These are phyloP conservation scores for Gremmenia infestans DNA, from an alignment of 2,329 filamentous ascomycete genomes.

Conservation along the genomic window DNA sequence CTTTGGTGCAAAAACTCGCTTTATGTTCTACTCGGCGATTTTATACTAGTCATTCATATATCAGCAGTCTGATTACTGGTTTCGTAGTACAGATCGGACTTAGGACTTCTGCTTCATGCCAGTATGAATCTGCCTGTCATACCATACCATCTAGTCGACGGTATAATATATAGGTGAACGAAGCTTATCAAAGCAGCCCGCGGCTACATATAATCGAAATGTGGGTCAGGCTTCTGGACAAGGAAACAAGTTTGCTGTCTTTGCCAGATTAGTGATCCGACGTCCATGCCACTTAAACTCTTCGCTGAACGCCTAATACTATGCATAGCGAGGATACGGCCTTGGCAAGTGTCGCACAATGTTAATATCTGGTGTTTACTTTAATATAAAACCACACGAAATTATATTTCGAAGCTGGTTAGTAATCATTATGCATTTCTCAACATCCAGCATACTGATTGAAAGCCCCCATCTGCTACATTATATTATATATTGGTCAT, in stretches of 20 bases:
- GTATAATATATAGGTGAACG: too few relatives aligned
- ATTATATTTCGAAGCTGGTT: background rate
- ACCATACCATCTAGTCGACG: too few relatives aligned
- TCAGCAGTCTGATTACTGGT: too few relatives aligned
- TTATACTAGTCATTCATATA: too few relatives aligned
- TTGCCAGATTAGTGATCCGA: background rate
- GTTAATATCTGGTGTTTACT: background rate
- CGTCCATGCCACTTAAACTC: background rate
- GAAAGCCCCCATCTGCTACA: background rate
- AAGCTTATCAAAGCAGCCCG: background rate
- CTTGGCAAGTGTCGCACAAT: background rate
- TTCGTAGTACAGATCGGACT: too few relatives aligned
- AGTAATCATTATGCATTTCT: background rate
- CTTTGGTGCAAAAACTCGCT: too few relatives aligned
- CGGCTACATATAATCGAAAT: background rate
- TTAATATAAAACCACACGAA: too few relatives aligned
- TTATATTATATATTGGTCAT: too few relatives aligned
- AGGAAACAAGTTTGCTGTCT: background rate
- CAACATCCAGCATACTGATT: background rate
- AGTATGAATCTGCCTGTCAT: too few relatives aligned
- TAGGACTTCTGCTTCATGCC: too few relatives aligned
- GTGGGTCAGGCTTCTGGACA: background rate
- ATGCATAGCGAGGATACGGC: background rate
- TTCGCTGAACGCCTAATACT: background rate
- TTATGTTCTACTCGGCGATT: too few relatives aligned